Evolutionary conservation across 371 early-diverging fungal species (phyloP), one percentile per base, ranked within the genome.

Genomic region (Circinella umbellata): DNA sequence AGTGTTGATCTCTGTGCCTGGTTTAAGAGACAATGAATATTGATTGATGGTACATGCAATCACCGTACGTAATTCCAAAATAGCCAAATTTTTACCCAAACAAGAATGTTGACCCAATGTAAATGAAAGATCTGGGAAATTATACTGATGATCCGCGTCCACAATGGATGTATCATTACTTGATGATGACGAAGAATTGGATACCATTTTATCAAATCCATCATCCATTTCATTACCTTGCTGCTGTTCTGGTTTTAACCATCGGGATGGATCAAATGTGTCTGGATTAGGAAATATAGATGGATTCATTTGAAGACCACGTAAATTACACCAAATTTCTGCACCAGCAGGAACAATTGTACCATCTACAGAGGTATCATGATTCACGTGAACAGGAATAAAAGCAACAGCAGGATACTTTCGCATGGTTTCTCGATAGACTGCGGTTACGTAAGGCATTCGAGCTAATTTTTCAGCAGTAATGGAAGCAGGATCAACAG

Each of bases 381-480:
- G 64, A 49, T 82, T 85, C n/a, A 80, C 82, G 70, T 85, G 82
- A 4, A 78, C 78, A n/a, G 82, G 80, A 42, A 82, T 82, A 63
- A 85, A 79, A 0, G 75, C 82, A 15, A 82, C 82, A 11, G 82
- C 85, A 13, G 85, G 85, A 46, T 85, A 85, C 48, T 80, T 82
- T 4, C 85, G 75, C 67, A 82, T 69, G 0, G 85, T 77, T 68
- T 85, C 85, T 18, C 78, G 76, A 18, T 81, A 82, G 5, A 85
- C 74, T n/a, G 85, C 85, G 0, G 81, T 80, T 0, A 82, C 76
- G 27, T 76, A 69, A 6, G 80, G 80, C 73, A 85, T 76, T 27
- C 64, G 55, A 11, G 83, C 75, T 15, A 85, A 66, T 39, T 78
- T 81, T 5, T 85, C 85, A 4, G 73, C 66, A 1, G 80, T 82